Conservation (phyloP, 2,329 filamentous ascomycete genomes). For the Dactylellina cionopaga region DNA sequence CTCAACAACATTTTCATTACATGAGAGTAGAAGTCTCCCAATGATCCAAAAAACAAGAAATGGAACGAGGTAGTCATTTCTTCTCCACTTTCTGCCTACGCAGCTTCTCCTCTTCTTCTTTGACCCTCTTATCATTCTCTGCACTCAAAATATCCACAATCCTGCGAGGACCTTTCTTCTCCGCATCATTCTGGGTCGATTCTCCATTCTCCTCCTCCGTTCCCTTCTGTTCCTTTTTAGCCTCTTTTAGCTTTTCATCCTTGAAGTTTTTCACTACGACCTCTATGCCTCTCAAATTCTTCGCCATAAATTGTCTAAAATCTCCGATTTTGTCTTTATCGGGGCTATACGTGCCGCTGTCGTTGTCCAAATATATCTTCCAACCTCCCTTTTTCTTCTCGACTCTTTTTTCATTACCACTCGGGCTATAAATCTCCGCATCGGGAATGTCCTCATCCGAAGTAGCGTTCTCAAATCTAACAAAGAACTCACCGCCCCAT, state of each 20-base stretch:
- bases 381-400: slow-evolving; percentile 10
- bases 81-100: background rate
- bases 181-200: background rate
- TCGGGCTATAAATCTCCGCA: slow-evolving; percentile 22
- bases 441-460: slow-evolving; percentile 13
- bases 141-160: slow-evolving; percentile 19
- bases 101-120: slow-evolving; percentile 1
- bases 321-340: slow-evolving; percentile 23
- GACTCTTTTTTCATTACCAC: background rate
- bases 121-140: slow-evolving; percentile 4
- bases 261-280: slow-evolving; percentile 46
- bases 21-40: too few relatives aligned
- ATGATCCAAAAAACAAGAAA: too few relatives aligned
- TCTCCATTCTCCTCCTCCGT: background rate
- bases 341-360: slow-evolving; percentile 45
- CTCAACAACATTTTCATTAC: too few relatives aligned
- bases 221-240: slow-evolving; percentile 47
- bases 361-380: slow-evolving; percentile 50
- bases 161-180: background rate
- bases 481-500: slow-evolving; percentile 47
- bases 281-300: slow-evolving; percentile 42
- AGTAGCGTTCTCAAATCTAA: slow-evolving; percentile 13
- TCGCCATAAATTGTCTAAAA: slow-evolving; percentile 46
- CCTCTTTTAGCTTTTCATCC: slow-evolving; percentile 29
- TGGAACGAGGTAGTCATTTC: background rate